Base-by-base conservation (phyloP, 495 filamentous ascomycete species). In the Bacidia gigantensis region DNA sequence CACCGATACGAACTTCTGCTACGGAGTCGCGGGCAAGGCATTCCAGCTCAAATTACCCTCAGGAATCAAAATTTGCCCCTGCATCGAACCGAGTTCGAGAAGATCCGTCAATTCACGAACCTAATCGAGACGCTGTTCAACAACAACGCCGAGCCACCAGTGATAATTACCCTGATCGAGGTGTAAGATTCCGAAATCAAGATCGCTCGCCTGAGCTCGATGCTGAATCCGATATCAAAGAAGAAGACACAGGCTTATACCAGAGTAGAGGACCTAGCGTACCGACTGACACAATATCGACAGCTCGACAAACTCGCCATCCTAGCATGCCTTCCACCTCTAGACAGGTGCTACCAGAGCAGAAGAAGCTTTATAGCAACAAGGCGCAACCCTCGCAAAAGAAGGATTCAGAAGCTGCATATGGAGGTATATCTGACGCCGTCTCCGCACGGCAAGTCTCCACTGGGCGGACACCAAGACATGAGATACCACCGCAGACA, bases 301-400 rank as follows among this genome's bases (percentile, higher is more conserved):
- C 29, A 14, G 29, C 29, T 35, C 5, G 29, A 35, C 29, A 35
- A 35, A 5, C 29, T 35, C 29, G 14, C 5, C 29, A 35, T 7
- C 29, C 29, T 7, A 44, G 20, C 10, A 50, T 25, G 12, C 17
- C 10, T n/a, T 50, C 49, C n/a, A 17, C 53, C 11, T 42, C 54
- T 11, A 61, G 53, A 47, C 50, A 57, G 43, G 52, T 58, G 25
- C 52, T 56, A 14, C 41, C 3, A 21, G 41, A 56, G 35, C 59
- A 61, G 41, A 26, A 55, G 48, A 44, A 54, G 1, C 45, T 61
- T 12, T 61, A 61, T 45, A 25, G 18, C 39, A 59, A 43, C 46
- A 61, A 45, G 44, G 24, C 50, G 17, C 45, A 56, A 9, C 49
- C 21, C 20, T 32, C 43, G 11, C 17, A 32, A 11, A 23, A 55